Percentiles rank a stretch among this genome's conserved stretches.
phyloP scores from a whole-genome alignment of 768 basidiomycete genomes.

The Termitomyces sp. region DNA sequence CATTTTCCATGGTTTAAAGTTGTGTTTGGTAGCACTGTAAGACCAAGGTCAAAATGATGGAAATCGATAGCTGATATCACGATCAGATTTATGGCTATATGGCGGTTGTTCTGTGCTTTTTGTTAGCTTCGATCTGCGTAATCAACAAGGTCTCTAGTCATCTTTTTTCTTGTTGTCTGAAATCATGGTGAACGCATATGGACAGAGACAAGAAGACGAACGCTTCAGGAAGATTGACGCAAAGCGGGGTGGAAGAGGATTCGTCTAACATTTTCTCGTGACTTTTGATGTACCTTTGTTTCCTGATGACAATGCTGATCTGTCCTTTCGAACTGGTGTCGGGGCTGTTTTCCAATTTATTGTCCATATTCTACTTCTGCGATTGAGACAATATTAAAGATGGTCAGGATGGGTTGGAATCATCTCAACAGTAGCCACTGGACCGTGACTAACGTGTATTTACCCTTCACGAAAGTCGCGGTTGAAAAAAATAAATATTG shows the following conservation, averaged over 20 bases:
- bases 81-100: slow-evolving; percentile 74
- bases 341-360: slow-evolving; percentile 77
- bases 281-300: background rate
- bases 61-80: background rate
- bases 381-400: slow-evolving; percentile 27
- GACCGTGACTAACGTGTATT: too few relatives aligned
- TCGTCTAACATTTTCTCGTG: slow-evolving; percentile 49
- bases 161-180: background rate
- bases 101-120: slow-evolving; percentile 67
- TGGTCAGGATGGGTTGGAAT: too few relatives aligned
- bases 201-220: slow-evolving; percentile 70
- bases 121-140: slow-evolving; percentile 79
- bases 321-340: background rate
- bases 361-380: slow-evolving; percentile 99
- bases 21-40: slow-evolving; percentile 37
- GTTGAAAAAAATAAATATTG: slow-evolving; percentile 29
- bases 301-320: background rate
- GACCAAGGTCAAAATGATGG: background rate
- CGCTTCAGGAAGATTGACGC: slow-evolving; percentile 87
- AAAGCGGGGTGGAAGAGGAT: slow-evolving; percentile 82
- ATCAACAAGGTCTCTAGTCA: slow-evolving; percentile 62
- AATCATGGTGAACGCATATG: slow-evolving; percentile 1
- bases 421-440: too few relatives aligned
- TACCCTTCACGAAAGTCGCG: too few relatives aligned
- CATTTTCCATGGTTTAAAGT: background rate